Evolutionary conservation across 495 filamentous ascomycete species (phyloP), one percentile per base, ranked within the genome.

Genomic region (Xylaria venustula): DNA sequence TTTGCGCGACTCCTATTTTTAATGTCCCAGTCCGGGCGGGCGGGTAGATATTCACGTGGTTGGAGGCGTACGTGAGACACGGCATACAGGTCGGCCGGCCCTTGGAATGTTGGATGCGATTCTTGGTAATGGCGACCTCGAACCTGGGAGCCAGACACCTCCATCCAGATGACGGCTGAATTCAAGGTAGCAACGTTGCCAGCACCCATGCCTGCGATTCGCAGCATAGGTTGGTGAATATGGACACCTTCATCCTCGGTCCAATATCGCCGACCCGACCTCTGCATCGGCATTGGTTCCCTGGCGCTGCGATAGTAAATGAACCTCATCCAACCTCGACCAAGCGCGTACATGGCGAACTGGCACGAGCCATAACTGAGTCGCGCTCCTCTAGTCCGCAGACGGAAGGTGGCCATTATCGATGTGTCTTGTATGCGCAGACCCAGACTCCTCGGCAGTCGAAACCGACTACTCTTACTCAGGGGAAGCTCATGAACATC

Each of bases 141-240:
- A 55, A 49, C 15, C 37, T 32, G 37, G 30, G 28, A 36, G 19
- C 58, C 17, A 23, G 40, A 62, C 15, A 32, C 19, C 30, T 45
- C 46, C 42, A 28, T 42, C 20, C n/a, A 54, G 30, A 53, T 32
- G 45, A 55, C 23, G 53, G 45, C 62, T 58, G 54, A 50, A 59
- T 28, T 59, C 59, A 64, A 51, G 56, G 63, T 63, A 58, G 69
- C 69, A 71, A 71, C 69, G 69, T 71, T 71, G 67, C 69, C 44
- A 67, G 54, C 26, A 41, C 65, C 58, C 32, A 50, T 48, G 11
- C 36, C 17, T 30, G 26, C 47, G 57, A 42, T 17, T 17, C 40
- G 26, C 11, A 25, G 26, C 11, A 25, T 36, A 22, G 40, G 8
- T 30, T 26, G 26, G 36, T 52, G 37, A 60, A 11, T 32, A 47